Evolutionary conservation across 495 filamentous ascomycete genomes (phyloP), one percentile per base, ranked within the genome.

Genomic region (Penicillium bovifimosum): DNA sequence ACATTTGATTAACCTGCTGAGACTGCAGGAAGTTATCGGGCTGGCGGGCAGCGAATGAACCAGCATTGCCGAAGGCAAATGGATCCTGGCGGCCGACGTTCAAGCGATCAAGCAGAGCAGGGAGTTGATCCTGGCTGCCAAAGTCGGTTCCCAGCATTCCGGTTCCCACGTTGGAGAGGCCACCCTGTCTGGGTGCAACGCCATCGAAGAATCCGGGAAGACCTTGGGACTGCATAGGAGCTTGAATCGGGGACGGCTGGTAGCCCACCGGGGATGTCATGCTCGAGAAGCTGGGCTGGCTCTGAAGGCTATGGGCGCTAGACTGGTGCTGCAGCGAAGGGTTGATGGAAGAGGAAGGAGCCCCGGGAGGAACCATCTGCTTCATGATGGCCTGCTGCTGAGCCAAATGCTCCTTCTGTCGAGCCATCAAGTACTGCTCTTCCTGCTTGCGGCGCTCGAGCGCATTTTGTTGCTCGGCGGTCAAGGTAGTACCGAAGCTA

Each of bases 401-500:
- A 33, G 86, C 85, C n/a, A 95, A 78, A 63, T 88, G 86, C 64
- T 98, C 93, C 52, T 96, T 87, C 66, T 97, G 92, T 9, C 92
- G 83, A 14, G 93, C 93, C 81, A 96, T 90, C 17, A 95, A 75
- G 68, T 96, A 95, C 61, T 98, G 93, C 63, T 98, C 93, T 63
- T 98, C 93, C 65, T 98, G 93, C 76, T 98, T 98, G 18, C 95
- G 80, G 35, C 93, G 80, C 67, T 98, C 93, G 9, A 98, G 75
- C 13, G 93, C 92, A 68, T 98, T 98, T 61, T 98, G 93, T 71
- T 98, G 93, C 59, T 96, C 91, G 0, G 93, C 93, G 2, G 93
- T 97, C 57, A 98, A 74, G 10, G 95, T 97, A 13, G 95, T 91
- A n/a, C 93, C 93, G 63, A 97, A 98, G 60, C 88, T 95, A 2